Base-by-base conservation (phyloP, 164 flowering plant species). In the Berberis thunbergii region DNA sequence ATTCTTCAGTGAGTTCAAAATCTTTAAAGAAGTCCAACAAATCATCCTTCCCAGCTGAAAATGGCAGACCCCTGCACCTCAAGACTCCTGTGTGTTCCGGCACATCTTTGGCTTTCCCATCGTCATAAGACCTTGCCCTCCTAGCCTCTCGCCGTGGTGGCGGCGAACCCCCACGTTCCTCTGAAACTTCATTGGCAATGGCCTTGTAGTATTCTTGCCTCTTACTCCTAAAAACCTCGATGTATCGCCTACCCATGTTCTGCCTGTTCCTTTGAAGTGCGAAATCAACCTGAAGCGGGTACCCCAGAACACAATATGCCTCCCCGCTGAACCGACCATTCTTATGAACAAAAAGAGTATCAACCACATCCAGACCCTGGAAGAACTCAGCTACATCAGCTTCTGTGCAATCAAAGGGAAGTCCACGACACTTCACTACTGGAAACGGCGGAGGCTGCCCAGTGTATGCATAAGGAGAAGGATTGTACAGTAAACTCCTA, bases 151-250 rank as follows among this genome's bases (percentile, higher is more conserved):
- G 75, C 6, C 74, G 86, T 4, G 91, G 88, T 26, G 26, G 26
- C 2, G 93, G 86, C 2, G 93, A 83, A 66, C 83, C 76, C 68
- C 80, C 79, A 64, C 75, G 84, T 57, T 72, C 63, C 55, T 90
- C 97, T 9, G 80, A 73, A 65, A 90, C 88, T 74, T 90, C 96
- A 73, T 74, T 75, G 1, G 97, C 88, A 43, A 93, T 86, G 4
- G 97, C 98, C 79, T 77, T 84, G 55, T 93, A 93, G 63, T 93
- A 93, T 60, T 93, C 97, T 62, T 86, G 86, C 63, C 86, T 81
- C 71, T 84, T 84, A 75, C 97, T 80, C 67, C 92, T 76, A 73
- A 93, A 90, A 55, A 90, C 92, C 80, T 93, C 98, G 38, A 93
- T 86, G 64, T 93, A 93, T 69, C 98, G 79, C 66, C 96, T 76